Evolutionary conservation across 2,329 filamentous ascomycete genomes (phyloP), one percentile per base, ranked within the genome.

Genomic region (Nemania sp.): DNA sequence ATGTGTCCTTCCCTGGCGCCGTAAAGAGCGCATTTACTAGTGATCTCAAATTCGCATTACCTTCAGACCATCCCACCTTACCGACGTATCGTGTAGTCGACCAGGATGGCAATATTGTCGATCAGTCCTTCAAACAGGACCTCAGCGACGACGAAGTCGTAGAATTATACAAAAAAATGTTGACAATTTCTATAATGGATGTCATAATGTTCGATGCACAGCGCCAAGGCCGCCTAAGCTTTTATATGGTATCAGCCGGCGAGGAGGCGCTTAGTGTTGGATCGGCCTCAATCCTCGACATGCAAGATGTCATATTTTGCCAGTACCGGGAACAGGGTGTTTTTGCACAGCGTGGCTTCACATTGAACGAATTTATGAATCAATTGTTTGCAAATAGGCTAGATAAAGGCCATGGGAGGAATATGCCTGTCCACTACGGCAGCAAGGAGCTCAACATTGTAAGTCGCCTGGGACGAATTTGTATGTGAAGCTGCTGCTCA

Each of bases 151-250:
- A 86, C 58, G 81, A 86, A 71, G 82, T 89, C 13, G 76, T 88
- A 62, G 86, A 88, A 76, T 80, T 90, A 59, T 91, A 91, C 79
- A 85, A 82, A 67, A 87, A 90, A 74, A 92, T 92, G 90, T 75
- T 92, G 10, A 86, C 84, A 41, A 83, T 90, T 10, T 89, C 92
- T 64, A 92, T 98, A 73, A 96, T 99, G 93, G 96, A 99, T 78
- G 80, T 97, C 63, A 92, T 98, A 78, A 98, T 98, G 94, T 98
- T 97, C 77, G 96, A 99, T 77, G 94, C 96, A 0, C 96, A 99
- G 81, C 87, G 96, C 53, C 96, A 99, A 81, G 94, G 94, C n/a
- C 89, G 93, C 22, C 82, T 97, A 64, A 94, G 91, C 79, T 99
- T 99, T 82, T 99, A 99, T 81, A 98, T 99, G 93, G 95, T 95